phyloP scores from a whole-genome alignment of 164 flowering plant genomes.

The Macadamia integrifolia region DNA sequence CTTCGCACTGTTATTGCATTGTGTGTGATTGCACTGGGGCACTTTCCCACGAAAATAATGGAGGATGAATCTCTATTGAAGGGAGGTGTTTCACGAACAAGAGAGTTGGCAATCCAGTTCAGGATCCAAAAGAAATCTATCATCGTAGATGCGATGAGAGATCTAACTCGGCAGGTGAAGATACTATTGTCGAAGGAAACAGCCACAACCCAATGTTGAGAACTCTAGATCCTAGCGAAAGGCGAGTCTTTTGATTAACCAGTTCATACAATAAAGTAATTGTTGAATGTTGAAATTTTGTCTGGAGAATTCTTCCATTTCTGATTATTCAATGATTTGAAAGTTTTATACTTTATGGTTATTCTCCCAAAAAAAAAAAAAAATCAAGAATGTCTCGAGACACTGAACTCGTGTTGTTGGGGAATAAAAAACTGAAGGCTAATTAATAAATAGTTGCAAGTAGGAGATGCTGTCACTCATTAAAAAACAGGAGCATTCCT shows the following conservation, averaged over 20 bases:
- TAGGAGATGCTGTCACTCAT: no score
- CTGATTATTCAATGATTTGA: no score
- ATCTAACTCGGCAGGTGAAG: conserved; percentile 60
- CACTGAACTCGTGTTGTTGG: no score
- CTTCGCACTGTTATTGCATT: conserved; percentile 69
- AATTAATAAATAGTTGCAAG: no score
- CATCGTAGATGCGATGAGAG: conserved; percentile 66
- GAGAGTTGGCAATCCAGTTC: conserved; percentile 58
- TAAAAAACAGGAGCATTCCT: no score
- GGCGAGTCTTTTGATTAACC: not conserved
- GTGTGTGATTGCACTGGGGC: conserved; percentile 64
- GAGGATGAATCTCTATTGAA: conserved; percentile 65
- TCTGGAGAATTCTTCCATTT: not conserved
- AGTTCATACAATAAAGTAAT: not conserved
- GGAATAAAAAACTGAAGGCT: no score
- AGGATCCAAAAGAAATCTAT: conserved; percentile 83
- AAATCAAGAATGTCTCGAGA: no score
- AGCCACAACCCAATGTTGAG: conserved; percentile 6
- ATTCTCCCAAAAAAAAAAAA: no score
- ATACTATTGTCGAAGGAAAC: conserved; percentile 27
- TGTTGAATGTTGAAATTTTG: not conserved
- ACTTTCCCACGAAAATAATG: conserved; percentile 82
- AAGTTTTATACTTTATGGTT: no score
- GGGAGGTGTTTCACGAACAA: conserved; percentile 31
- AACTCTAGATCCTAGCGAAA: no score